Conservation (phyloP, 306 rosid species). For the Castanea sativa region DNA sequence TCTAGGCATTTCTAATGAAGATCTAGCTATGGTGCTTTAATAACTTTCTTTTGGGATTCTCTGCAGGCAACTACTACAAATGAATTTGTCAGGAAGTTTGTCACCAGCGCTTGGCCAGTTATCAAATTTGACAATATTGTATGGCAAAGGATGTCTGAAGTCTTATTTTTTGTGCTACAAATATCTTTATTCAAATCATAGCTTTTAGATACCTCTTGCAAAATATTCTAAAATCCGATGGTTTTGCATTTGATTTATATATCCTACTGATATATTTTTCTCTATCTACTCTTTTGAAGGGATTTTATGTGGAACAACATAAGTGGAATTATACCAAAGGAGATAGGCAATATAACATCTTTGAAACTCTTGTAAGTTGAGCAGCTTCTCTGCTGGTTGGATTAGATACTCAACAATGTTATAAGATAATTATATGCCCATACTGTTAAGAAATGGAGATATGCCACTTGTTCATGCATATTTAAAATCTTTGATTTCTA, state of each 20-base stretch:
- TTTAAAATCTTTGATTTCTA: too few relatives aligned
- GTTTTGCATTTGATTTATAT: not conserved
- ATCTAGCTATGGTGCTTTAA: not conserved
- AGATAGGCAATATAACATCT: slow-evolving; percentile 46
- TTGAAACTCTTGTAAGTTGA: slow-evolving; percentile 46
- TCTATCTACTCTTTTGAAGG: slow-evolving; percentile 18
- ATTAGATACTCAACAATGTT: not conserved
- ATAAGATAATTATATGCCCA: not conserved
- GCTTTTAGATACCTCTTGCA: not conserved
- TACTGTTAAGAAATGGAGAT: not conserved
- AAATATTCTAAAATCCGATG: not conserved
- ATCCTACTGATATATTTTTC: slow-evolving; percentile 7
- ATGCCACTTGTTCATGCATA: not conserved
- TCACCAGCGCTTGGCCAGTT: slow-evolving; percentile 50
- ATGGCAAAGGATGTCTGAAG: slow-evolving; percentile 11
- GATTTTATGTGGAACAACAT: slow-evolving; percentile 57
- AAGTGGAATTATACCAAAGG: slow-evolving; percentile 49
- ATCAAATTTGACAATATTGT: slow-evolving; percentile 37
- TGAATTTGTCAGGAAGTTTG: slow-evolving; percentile 41
- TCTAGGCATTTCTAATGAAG: not conserved
- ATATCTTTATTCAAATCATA: not conserved
- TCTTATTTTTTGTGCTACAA: not conserved
- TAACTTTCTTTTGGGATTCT: not conserved
- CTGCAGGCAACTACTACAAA: slow-evolving; percentile 44
- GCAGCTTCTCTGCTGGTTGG: not conserved